phyloP scores from a whole-genome alignment of 208 protist species.

The Phytomonas sp. region DNA sequence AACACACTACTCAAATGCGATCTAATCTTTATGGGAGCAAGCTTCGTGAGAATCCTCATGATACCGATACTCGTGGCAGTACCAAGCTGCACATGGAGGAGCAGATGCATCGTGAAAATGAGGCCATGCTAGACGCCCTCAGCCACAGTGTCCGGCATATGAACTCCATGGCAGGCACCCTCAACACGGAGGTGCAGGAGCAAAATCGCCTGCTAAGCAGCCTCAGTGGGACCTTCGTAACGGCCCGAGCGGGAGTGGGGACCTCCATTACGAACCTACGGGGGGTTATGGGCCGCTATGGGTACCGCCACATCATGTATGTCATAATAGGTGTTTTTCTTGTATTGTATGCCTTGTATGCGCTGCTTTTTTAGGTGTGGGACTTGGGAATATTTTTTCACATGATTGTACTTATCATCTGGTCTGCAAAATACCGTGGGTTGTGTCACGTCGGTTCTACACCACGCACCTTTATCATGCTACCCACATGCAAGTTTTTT shows the following conservation, averaged over 20 bases:
- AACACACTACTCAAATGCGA: slow-evolving; percentile 24
- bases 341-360: slow-evolving; percentile 28
- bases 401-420: neutral
- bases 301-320: slow-evolving; percentile 37
- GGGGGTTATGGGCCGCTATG: slow-evolving; percentile 50
- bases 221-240: slow-evolving; percentile 36
- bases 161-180: slow-evolving; percentile 44
- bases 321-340: slow-evolving; percentile 32
- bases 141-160: slow-evolving; percentile 47
- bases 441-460: no score
- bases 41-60: neutral
- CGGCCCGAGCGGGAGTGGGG: slow-evolving; percentile 45
- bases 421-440: no score
- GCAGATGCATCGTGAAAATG: slow-evolving; percentile 53
- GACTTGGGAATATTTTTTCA: neutral
- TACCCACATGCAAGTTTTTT: no score
- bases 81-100: slow-evolving; percentile 52
- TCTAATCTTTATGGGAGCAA: slow-evolving; percentile 40
- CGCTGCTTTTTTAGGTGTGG: slow-evolving; percentile 1
- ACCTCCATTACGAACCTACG: slow-evolving; percentile 36
- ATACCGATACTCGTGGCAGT: neutral
- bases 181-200: slow-evolving; percentile 58
- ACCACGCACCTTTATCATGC: no score
- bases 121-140: slow-evolving; percentile 61
- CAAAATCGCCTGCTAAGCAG: slow-evolving; percentile 58